Evolutionary conservation across 2,329 filamentous ascomycete genomes (phyloP), one percentile per base, ranked within the genome.

Genomic region (Colletotrichum gigasporum): DNA sequence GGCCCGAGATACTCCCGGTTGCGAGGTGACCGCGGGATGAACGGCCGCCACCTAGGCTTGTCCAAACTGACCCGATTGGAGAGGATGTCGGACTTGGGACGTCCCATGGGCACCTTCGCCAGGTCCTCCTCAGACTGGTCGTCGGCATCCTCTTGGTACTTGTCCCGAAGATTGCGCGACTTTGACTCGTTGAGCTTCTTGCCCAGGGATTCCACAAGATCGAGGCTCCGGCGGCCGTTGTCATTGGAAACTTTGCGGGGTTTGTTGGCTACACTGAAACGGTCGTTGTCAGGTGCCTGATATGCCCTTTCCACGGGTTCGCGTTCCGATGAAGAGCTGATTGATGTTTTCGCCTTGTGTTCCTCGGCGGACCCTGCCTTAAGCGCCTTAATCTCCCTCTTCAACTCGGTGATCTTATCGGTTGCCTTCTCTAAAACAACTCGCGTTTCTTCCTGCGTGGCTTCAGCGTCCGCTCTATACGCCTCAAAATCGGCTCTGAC

Each of bases 401-500:
- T 85, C 7, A 90, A 79, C 42, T 84, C 80, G 8, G 81, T 76
- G 63, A 89, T 87, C 72, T 86, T 86, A 37, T 80, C 78, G 63
- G 88, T 85, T 58, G 87, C 86, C 67, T 82, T 83, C 55, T 84
- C 80, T 44, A 89, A 68, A 2, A 88, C 84, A 14, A 82, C 79
- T 68, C 84, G 82, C 4, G 84, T 85, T 63, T 90, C 86, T 8
- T 78, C 75, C n/a, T 86, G 83, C 35, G 82, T 82, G 5, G 79
- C 73, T 65, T 87, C 84, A 16, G 84, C 82, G 45, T 86, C 80
- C 30, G 82, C 79, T 66, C 85, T 85, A 34, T 88, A 80, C 8
- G 78, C 71, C 39, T 87, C 84, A 63, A 87, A 87, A 14, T 87
- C 85, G 44, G 75, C 76, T 70, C 80, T 82, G 7, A 87, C 74